Conservation (phyloP, 306 rosid genomes). For the Cucumis melo region DNA sequence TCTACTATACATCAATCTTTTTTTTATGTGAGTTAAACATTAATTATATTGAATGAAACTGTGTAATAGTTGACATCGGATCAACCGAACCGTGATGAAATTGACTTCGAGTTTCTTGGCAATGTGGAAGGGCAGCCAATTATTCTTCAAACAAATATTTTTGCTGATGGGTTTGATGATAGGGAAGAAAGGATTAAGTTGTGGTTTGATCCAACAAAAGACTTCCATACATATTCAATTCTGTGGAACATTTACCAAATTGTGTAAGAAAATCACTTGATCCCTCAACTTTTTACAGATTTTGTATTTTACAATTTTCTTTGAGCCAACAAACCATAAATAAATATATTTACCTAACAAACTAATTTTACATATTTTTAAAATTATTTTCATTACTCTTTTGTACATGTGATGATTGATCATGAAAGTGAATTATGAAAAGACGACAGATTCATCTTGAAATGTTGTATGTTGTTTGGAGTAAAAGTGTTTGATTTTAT, state of each 20-base stretch:
- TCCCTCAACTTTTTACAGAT: neutral
- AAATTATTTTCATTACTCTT: too few relatives aligned
- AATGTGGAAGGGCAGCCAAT: constrained; percentile 62
- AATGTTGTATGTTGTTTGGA: too few relatives aligned
- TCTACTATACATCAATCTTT: neutral
- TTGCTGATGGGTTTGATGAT: constrained; percentile 55
- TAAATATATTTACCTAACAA: too few relatives aligned
- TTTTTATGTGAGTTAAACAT: neutral
- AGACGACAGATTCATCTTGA: too few relatives aligned
- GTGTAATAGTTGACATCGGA: constrained; percentile 56
- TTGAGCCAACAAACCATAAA: neutral
- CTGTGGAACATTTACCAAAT: constrained; percentile 83
- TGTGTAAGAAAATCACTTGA: constrained; percentile 42
- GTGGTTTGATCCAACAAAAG: constrained; percentile 90
- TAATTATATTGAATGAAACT: neutral
- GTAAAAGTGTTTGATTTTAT: too few relatives aligned
- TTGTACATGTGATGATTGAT: too few relatives aligned
- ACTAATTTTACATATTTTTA: too few relatives aligned
- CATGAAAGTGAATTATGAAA: too few relatives aligned
- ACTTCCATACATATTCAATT: constrained; percentile 76
- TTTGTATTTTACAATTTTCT: neutral
- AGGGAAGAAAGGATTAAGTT: constrained; percentile 78
- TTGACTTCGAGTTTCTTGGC: constrained; percentile 87
- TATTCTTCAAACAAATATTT: constrained; percentile 70
- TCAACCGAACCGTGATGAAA: constrained; percentile 79